Percentiles rank a stretch among this genome's conserved stretches.
Evolutionary conservation across 2,329 filamentous ascomycete genomes (phyloP).

Genomic region (Dothiorella sarmentorum): DNA sequence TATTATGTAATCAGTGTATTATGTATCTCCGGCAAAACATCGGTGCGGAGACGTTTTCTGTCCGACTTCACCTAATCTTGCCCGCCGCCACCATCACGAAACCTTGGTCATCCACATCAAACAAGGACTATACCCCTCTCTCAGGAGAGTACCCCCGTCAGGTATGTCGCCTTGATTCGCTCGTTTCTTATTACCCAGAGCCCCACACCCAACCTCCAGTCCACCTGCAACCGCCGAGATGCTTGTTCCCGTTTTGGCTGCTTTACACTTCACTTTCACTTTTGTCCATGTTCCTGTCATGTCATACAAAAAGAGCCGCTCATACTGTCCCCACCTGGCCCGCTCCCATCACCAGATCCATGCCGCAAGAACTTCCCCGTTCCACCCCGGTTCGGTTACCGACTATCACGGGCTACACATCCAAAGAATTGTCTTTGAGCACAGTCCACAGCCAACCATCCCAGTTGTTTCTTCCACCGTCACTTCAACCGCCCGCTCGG

Average conservation of each 20-base stretch:
- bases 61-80: conserved; percentile 2
- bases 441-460: neutral
- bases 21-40: neutral
- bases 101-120: too few species aligned
- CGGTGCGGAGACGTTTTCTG: neutral
- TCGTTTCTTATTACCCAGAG: neutral
- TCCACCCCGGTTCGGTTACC: neutral
- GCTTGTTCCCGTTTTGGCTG: neutral
- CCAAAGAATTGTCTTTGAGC: neutral
- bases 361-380: neutral
- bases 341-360: neutral
- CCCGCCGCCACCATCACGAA: neutral
- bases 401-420: neutral
- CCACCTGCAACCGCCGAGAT: too few species aligned
- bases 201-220: neutral
- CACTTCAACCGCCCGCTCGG: neutral
- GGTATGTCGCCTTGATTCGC: neutral
- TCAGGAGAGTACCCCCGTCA: neutral
- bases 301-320: neutral
- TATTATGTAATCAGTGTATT: neutral
- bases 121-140: too few species aligned
- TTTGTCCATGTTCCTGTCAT: neutral
- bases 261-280: neutral
- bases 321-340: neutral
- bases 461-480: neutral